phyloP scores from a whole-genome alignment of 768 basidiomycete species.

The Psilocybe subaeruginosa region DNA sequence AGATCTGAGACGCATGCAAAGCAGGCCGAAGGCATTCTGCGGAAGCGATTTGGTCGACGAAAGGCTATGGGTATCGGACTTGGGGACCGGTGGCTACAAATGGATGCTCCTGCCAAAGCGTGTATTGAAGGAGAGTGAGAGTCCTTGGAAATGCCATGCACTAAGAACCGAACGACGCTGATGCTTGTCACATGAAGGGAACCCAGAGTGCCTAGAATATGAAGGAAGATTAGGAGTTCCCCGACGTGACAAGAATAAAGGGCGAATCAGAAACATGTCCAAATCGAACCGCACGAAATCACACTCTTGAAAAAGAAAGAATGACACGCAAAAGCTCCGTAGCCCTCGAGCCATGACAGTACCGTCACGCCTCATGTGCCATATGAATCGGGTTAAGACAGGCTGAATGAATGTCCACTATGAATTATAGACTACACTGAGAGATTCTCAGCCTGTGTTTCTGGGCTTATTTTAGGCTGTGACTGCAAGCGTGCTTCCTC shows the following conservation, averaged over 20 bases:
- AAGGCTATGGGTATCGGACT: not conserved
- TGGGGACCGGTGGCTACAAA: not conserved
- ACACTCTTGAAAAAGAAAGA: not conserved
- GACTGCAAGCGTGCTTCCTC: conserved; percentile 10
- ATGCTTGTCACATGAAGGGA: not conserved
- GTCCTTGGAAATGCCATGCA: not conserved
- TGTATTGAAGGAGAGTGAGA: not conserved
- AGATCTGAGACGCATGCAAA: not conserved
- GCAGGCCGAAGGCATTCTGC: not conserved
- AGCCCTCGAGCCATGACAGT: not conserved
- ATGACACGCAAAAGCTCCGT: not conserved
- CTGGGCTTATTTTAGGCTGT: not conserved
- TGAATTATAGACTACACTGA: conserved; percentile 10
- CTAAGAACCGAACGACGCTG: not conserved
- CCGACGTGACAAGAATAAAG: not conserved
- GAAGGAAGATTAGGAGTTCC: not conserved
- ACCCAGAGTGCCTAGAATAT: not conserved
- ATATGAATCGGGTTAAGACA: not conserved
- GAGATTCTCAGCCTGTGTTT: conserved; percentile 4
- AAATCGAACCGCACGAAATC: not conserved
- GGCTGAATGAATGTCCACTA: not conserved
- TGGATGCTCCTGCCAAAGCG: not conserved
- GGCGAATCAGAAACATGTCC: not conserved
- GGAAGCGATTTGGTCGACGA: not conserved
- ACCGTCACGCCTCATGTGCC: not conserved